phyloP scores from a whole-genome alignment of 495 filamentous ascomycete genomes.

The Penicillium paradoxum region DNA sequence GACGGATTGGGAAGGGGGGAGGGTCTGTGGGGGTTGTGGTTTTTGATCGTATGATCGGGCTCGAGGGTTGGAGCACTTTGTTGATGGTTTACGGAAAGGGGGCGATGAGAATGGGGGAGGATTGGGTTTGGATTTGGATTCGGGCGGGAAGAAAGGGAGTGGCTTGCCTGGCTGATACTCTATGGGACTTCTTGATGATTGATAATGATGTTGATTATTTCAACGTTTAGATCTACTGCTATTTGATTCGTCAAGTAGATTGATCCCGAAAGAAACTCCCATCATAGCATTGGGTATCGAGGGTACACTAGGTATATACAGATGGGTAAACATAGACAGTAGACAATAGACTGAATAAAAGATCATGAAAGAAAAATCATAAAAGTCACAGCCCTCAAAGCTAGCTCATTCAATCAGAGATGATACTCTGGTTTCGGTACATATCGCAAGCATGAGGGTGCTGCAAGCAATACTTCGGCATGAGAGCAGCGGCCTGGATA shows the following conservation, averaged over 20 bases:
- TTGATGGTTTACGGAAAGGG: neutral
- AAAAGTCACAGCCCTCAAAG: neutral
- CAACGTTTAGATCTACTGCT: too few species aligned
- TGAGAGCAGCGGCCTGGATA: slow-evolving; percentile 41
- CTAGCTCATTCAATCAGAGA: slow-evolving; percentile 9
- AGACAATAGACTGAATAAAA: neutral
- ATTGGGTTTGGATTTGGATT: neutral
- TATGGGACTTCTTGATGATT: too few species aligned
- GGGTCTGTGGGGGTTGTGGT: slow-evolving; percentile 4
- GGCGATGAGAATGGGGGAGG: neutral
- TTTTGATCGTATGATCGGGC: slow-evolving; percentile 4
- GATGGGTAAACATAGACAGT: neutral
- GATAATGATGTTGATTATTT: too few species aligned
- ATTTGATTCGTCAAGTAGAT: too few species aligned
- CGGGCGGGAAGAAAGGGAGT: neutral
- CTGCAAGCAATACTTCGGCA: slow-evolving; percentile 53
- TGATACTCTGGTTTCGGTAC: slow-evolving; percentile 43
- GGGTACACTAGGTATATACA: slow-evolving; percentile 1
- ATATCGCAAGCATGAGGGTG: slow-evolving; percentile 54
- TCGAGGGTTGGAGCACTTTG: neutral
- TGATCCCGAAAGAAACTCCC: neutral
- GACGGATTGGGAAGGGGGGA: slow-evolving; percentile 11
- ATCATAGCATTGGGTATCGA: slow-evolving; percentile 13
- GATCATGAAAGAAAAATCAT: too few species aligned
- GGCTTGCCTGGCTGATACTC: neutral